Base-by-base conservation (phyloP, 768 basidiomycete genomes). In the Dacryopinax spathularia region DNA sequence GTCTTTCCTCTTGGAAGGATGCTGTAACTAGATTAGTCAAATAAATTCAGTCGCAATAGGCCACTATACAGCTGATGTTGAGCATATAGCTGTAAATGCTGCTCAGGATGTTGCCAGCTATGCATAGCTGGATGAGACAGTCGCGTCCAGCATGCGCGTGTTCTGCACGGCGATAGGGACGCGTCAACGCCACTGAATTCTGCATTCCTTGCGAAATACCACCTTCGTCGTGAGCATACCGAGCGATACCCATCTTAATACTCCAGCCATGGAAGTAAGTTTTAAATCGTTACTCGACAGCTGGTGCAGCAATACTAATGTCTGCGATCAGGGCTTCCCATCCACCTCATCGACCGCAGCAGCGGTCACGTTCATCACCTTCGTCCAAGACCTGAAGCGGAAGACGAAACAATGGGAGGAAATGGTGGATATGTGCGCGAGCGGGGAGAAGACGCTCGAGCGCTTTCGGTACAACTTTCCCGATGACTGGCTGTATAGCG, bases 311-410 rank as follows among this genome's bases (percentile, higher is more conserved):
- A 15, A 2, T 13, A 18, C 22, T 56, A 18, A 25, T 6, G n/a
- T 29, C 25, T 29, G 43, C 29, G 25, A 9, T 10, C 25, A 56
- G 48, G 48, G 48, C 7, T 56, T 56, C 25, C 48, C 22, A 31
- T 25, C 48, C 60, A 89, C 87, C 72, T 90, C 90, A 34, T 95
- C 95, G 66, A 99, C 96, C 75, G 94, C 95, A 56, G 93, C 94
- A 61, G 93, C 96, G 74, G 96, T 99, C 68, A 89, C 91, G 1
- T 96, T 99, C 75, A 99, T 99, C 75, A 99, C 96, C 27, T 98
- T 97, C 72, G 95, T 99, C 1, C 96, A 99, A 75, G 96, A 98
- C 80, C 82, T 98, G 69, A 98, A 98, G 79, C 87, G 88, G 72
- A 96, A 94, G 79, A 91, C 91, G 63, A 89, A 90, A 77, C 81